Conservation (phyloP, 768 basidiomycete species). For the Mycena vitilis region DNA sequence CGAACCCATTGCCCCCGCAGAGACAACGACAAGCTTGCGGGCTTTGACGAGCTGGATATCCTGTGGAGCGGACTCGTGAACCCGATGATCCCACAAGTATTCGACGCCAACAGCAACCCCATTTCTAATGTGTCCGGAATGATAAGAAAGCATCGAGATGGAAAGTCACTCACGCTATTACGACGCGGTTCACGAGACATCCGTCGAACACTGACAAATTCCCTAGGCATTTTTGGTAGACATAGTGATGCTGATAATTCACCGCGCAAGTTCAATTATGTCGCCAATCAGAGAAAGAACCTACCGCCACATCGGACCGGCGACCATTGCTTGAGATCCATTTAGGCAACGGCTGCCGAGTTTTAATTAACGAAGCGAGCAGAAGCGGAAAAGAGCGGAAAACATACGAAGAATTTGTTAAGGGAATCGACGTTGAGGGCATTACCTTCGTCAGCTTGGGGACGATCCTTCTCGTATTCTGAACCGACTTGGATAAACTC, state of each 20-base stretch:
- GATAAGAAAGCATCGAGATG: not conserved
- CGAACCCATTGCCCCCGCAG: slow-evolving; percentile 52
- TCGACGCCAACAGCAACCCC: slow-evolving; percentile 33
- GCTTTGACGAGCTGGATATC: slow-evolving; percentile 39
- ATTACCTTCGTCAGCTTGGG: too few relatives aligned
- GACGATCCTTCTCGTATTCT: too few relatives aligned
- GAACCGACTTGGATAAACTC: too few relatives aligned
- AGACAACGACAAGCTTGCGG: slow-evolving; percentile 50
- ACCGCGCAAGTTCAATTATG: not conserved
- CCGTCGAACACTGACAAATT: slow-evolving; percentile 41
- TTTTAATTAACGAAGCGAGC: too few relatives aligned
- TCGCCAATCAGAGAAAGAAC: not conserved
- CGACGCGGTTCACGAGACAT: slow-evolving; percentile 40
- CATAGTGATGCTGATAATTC: slow-evolving; percentile 39
- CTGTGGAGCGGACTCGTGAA: slow-evolving; percentile 29
- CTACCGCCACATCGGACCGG: slow-evolving; percentile 20
- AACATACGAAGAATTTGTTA: too few relatives aligned
- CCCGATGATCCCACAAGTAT: slow-evolving; percentile 29
- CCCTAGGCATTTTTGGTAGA: slow-evolving; percentile 40
- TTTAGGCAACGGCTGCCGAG: not conserved
- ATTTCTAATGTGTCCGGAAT: slow-evolving; percentile 34
- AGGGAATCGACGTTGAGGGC: too few relatives aligned
- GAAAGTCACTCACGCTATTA: slow-evolving; percentile 36
- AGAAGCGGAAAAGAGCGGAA: too few relatives aligned
- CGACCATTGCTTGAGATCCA: slow-evolving; percentile 12